Conservation (phyloP, 2,329 filamentous ascomycete species). For the Aureobasidium subglaciale region DNA sequence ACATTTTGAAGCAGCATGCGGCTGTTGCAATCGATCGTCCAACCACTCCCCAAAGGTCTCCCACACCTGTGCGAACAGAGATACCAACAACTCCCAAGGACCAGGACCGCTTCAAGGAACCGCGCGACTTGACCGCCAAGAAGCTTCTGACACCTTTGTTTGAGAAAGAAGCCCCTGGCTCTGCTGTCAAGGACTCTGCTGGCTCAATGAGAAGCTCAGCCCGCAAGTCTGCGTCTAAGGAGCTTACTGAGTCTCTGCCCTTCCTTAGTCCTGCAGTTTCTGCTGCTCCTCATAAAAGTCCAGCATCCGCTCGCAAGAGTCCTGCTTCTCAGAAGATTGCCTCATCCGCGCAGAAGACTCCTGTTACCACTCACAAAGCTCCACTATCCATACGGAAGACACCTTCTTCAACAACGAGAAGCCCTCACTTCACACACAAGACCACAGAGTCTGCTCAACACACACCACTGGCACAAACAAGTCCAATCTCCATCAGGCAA, state of each 20-base stretch:
- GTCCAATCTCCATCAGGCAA: slow-evolving; percentile 2
- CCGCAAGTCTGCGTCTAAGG: background rate
- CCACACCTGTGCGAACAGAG: slow-evolving; percentile 43
- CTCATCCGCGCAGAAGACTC: background rate
- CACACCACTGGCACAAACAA: background rate
- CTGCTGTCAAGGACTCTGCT: slow-evolving; percentile 22
- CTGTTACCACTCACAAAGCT: background rate
- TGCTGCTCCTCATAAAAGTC: background rate
- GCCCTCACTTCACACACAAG: background rate
- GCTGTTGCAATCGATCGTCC: slow-evolving; percentile 16
- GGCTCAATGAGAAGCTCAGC: slow-evolving; percentile 9
- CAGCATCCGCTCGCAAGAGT: slow-evolving; percentile 6
- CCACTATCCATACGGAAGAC: background rate
- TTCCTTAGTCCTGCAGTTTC: background rate
- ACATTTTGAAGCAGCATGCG: slow-evolving; percentile 30
- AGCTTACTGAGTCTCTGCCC: background rate
- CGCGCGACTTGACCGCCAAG: slow-evolving; percentile 35
- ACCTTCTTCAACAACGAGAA: background rate
- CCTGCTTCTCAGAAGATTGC: background rate
- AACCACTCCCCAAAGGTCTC: slow-evolving; percentile 29
- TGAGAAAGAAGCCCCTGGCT: slow-evolving; percentile 24
- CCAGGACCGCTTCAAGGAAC: slow-evolving; percentile 50
- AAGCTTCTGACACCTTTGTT: slow-evolving; percentile 30
- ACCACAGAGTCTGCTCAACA: background rate
- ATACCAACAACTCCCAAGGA: slow-evolving; percentile 50